Evolutionary conservation across 75 land plant species (phyloP).

Genomic region (Pinus albicaulis): DNA sequence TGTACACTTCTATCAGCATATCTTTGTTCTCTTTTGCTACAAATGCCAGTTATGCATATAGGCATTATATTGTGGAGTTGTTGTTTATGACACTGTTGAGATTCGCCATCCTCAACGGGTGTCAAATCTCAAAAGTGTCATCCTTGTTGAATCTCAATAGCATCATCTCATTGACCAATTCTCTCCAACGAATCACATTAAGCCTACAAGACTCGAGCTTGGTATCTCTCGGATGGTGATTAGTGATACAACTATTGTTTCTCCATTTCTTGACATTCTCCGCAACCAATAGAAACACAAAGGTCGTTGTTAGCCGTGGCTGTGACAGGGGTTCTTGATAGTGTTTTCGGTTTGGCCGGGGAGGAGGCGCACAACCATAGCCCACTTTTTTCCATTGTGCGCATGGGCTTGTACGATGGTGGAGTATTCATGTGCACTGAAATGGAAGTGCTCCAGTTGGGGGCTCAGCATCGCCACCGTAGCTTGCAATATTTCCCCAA

Average conservation of each 20-base stretch:
- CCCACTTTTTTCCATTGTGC: slow-evolving; percentile 48
- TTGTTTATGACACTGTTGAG: too few relatives aligned
- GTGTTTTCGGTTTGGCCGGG: slow-evolving; percentile 76
- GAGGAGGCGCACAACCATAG: slow-evolving; percentile 40
- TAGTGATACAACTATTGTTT: not conserved
- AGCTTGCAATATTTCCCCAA: slow-evolving; percentile 46
- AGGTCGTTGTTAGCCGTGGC: not conserved
- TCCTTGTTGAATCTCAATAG: too few relatives aligned
- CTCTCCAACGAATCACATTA: too few relatives aligned
- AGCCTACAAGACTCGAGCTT: not conserved
- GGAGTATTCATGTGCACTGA: slow-evolving; percentile 36
- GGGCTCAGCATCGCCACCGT: slow-evolving; percentile 54
- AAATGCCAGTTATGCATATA: too few relatives aligned
- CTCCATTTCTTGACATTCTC: not conserved
- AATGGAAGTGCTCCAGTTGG: slow-evolving; percentile 36
- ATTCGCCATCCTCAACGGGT: too few relatives aligned
- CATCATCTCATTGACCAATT: too few relatives aligned
- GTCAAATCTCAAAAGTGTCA: too few relatives aligned
- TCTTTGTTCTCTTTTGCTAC: too few relatives aligned
- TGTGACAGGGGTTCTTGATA: slow-evolving; percentile 33
- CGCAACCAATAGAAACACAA: too few relatives aligned
- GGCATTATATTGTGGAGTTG: too few relatives aligned
- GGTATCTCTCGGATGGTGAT: not conserved
- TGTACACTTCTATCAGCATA: too few relatives aligned
- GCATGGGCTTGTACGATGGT: slow-evolving; percentile 29